Evolutionary conservation across 2,329 filamentous ascomycete genomes (phyloP), one percentile per base, ranked within the genome.

Genomic region (Nothopassalora personata): DNA sequence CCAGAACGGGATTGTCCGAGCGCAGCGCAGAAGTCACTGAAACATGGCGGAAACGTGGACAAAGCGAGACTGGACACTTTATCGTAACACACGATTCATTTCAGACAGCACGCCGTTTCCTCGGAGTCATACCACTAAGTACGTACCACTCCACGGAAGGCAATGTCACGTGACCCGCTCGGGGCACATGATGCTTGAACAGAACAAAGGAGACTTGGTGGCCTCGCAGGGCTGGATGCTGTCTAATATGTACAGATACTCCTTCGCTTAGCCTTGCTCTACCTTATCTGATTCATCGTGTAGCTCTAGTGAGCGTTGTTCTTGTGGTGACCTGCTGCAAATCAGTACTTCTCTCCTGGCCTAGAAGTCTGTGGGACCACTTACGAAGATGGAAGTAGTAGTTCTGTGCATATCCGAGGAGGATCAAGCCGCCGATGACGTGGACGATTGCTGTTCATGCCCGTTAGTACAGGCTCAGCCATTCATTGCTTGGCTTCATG

Each of bases 311-410:
- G 94, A 72, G 91, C 90, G 79, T 99, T 95, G 89, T 99, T 97
- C 90, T 99, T 99, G 89, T 97, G 93, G 86, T 99, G 93, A 72
- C 94, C 94, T 99, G 70, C 60, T 48, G 56, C 67, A 33, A 66
- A 64, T 74, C 65, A 71, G 63, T 58, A 36, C 30, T 11, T 31
- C 13, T 48, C 33, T 19, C 28, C 45, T 60, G 50, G 46, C 45
- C 23, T 23, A 23, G 23, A 23, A 19, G 43, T 45, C 8, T 55
- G 33, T 34, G 18, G 1, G 10, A 9, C 63, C 58, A 86, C 90
- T 79, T 87, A 99, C 94, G 91, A 73, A 99, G 85, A 81, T 99
- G 95, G 90, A 96, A 97, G 86, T 99, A 97, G 87, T 99, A 99
- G 82, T 96, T 92, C 81, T 97, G 91, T 71, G 89, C 89, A 79